These are phyloP conservation scores for Seiridium unicorne DNA, from an alignment of 2,329 filamentous ascomycete genomes.

Conservation along the genomic window DNA sequence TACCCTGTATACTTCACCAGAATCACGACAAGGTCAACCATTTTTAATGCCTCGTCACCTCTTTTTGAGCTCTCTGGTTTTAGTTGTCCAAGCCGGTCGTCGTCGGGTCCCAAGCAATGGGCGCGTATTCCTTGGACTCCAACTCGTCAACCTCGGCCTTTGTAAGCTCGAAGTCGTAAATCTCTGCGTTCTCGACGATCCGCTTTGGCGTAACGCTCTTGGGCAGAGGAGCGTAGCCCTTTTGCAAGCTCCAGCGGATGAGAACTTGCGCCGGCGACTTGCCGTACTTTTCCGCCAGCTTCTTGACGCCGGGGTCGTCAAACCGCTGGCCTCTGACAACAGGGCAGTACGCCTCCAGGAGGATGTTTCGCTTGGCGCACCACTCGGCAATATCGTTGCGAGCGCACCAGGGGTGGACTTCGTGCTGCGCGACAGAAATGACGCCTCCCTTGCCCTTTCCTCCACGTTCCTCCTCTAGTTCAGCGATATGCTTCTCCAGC, in stretches of 20 bases:
- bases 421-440: slow-evolving; percentile 82
- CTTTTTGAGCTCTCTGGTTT: no score
- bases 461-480: slow-evolving; percentile 56
- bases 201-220: slow-evolving; percentile 70
- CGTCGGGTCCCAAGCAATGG: slow-evolving; percentile 57
- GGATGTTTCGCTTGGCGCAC: slow-evolving; percentile 63
- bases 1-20: no score
- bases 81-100: slow-evolving; percentile 41
- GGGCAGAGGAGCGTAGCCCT: slow-evolving; percentile 69
- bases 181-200: slow-evolving; percentile 61
- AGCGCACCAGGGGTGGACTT: slow-evolving; percentile 85
- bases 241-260: slow-evolving; percentile 80
- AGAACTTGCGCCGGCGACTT: slow-evolving; percentile 77
- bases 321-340: slow-evolving; percentile 67
- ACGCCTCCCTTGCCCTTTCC: slow-evolving; percentile 66
- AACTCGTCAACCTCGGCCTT: slow-evolving; percentile 49
- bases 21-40: no score
- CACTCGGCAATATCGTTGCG: slow-evolving; percentile 76
- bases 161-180: slow-evolving; percentile 56
- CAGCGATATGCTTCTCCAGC: slow-evolving; percentile 56
- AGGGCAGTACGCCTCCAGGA: slow-evolving; percentile 63
- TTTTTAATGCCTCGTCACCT: neutral
- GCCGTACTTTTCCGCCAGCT: slow-evolving; percentile 67
- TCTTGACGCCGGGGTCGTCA: slow-evolving; percentile 63
- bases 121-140: slow-evolving; percentile 50